Conservation (phyloP, 2,329 filamentous ascomycete genomes). For the Drechslerella dactyloides region DNA sequence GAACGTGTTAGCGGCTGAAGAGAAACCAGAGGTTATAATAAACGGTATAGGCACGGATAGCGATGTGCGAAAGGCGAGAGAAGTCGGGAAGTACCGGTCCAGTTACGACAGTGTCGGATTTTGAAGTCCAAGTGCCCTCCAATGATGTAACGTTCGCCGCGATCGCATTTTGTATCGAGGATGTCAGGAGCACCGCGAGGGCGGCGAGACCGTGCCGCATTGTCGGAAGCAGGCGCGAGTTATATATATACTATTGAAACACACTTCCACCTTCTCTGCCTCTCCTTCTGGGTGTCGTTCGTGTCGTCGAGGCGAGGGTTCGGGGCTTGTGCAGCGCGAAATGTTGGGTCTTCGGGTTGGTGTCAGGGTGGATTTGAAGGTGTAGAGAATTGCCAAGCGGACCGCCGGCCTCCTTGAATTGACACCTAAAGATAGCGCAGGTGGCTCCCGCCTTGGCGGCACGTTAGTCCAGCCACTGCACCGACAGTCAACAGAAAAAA, state of each 20-base stretch:
- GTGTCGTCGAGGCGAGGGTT: neutral
- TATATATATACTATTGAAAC: neutral
- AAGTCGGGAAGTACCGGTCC: conserved; percentile 67
- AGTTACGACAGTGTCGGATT: conserved; percentile 72
- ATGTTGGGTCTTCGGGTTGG: neutral
- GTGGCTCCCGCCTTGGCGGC: conserved; percentile 44
- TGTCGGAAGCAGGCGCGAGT: neutral
- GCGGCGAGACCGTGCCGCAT: conserved; percentile 24
- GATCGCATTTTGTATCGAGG: conserved; percentile 56
- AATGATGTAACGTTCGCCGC: conserved; percentile 62
- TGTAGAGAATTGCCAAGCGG: neutral
- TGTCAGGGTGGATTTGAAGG: neutral
- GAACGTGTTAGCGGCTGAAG: conserved; percentile 2
- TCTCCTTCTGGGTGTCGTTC: neutral
- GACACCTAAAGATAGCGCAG: neutral
- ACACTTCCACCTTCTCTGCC: neutral
- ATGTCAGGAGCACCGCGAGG: conserved; percentile 11
- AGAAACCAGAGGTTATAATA: neutral
- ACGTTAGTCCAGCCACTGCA: neutral
- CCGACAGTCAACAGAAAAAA: conserved; percentile 5
- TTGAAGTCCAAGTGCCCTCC: conserved; percentile 75
- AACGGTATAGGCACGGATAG: neutral
- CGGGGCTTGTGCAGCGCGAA: neutral
- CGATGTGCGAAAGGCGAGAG: conserved; percentile 11
- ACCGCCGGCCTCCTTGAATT: conserved; percentile 1